phyloP scores from a whole-genome alignment of 2,329 filamentous ascomycete genomes.

The Paecilomyces variotii region DNA sequence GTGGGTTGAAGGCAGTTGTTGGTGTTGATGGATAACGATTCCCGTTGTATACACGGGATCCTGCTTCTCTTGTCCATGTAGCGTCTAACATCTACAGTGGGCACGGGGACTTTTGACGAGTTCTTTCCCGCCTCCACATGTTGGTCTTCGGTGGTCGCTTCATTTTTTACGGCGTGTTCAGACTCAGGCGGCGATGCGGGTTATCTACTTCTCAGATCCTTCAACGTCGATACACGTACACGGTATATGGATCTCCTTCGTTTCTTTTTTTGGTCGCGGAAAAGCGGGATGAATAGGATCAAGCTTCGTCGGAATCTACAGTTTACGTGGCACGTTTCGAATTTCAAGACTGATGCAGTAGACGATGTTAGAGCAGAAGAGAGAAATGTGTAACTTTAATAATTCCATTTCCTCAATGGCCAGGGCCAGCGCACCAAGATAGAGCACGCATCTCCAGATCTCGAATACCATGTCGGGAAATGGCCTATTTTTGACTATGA shows the following conservation, averaged over 20 bases:
- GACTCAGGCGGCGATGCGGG: constrained; percentile 10
- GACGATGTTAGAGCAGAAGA: background rate
- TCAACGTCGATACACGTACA: constrained; percentile 8
- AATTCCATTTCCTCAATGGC: background rate
- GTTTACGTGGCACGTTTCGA: background rate
- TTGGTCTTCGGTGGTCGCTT: constrained; percentile 5
- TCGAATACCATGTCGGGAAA: background rate
- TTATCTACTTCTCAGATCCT: background rate
- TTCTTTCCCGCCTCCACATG: constrained; percentile 2
- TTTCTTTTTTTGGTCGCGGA: background rate
- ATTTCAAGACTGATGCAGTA: background rate
- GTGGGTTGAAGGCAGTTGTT: constrained; percentile 13
- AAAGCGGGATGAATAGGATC: background rate
- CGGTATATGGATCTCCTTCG: constrained; percentile 5
- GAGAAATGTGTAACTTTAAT: background rate
- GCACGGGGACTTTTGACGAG: constrained; percentile 8
- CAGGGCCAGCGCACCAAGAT: background rate
- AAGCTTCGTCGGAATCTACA: background rate
- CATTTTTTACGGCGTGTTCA: constrained; percentile 6
- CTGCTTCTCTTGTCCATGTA: constrained; percentile 1
- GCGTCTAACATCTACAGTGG: constrained; percentile 13
- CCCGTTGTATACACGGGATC: background rate
- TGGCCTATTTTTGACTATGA: background rate
- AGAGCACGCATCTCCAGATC: background rate
- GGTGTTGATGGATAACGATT: background rate